Evolutionary conservation across 768 basidiomycete species (phyloP), one percentile per base, ranked within the genome.

Genomic region (Amanita exitialis): DNA sequence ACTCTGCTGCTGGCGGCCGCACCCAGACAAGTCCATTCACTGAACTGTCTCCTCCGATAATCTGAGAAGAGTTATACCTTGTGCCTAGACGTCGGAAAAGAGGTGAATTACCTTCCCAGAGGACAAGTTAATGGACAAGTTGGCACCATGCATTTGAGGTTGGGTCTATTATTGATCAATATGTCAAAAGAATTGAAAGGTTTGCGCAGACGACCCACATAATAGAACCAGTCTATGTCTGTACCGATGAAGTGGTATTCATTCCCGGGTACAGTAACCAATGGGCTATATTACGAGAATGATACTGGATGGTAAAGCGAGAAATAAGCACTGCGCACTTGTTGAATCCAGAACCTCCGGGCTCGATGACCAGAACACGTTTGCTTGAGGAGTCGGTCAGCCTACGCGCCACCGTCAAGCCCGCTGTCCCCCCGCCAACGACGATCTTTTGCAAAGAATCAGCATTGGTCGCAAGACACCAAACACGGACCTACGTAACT

Each of bases 321-420:
- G 6, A 12, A 9, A 10, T 35, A 15, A 34, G 5, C 25, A 18
- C 1, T 21, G 39, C 61, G 32, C 37, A 65, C 63, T 62, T 58
- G 30, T 58, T 53, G 10, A 59, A 35, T 12, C 52, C 52, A 28
- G 52, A 46, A 9, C 59, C 55, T 10, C 71, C 71, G n/a, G 68
- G 68, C 54, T 72, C 71, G 13, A 72, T 54, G 6, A 74, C 66
- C 6, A 72, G 59, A 25, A 72, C 70, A 8, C 62, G 65, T 25
- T 60, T 63, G 8, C 56, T 59, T 3, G 58, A 38, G 36, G 67
- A 60, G 36, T 68, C 70, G 3, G 69, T 64, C 6, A 74, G 58
- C 18, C 69, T 59, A 10, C 64, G 59, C 15, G 66, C 66, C 13
- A 66, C 52, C 10, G 65, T 64, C 35, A 69, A 54, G 3, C 65